Percentiles rank a stretch among this genome's conserved stretches.
Conservation (phyloP, 1,139 yeast genomes). For the Meyerozyma smithsonii region DNA sequence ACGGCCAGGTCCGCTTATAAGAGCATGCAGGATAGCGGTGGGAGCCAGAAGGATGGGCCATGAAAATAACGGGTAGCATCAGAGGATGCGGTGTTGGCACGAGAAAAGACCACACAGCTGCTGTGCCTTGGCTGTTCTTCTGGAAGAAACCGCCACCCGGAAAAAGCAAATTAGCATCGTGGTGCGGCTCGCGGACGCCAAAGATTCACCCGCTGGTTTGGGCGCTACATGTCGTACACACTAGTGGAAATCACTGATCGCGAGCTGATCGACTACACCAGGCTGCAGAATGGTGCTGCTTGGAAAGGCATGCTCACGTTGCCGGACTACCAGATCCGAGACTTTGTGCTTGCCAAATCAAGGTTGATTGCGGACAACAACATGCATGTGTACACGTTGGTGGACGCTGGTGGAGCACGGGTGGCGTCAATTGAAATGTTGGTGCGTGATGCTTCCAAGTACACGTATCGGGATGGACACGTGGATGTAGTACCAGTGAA, state of each 20-base stretch:
- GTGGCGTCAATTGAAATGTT: conserved; percentile 36
- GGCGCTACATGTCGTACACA: too few species aligned
- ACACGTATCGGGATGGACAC: conserved; percentile 13
- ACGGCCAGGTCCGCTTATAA: too few species aligned
- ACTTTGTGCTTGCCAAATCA: conserved; percentile 36
- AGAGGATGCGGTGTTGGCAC: too few species aligned
- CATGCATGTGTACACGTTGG: conserved; percentile 28
- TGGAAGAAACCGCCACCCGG: too few species aligned
- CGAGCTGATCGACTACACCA: conserved; percentile 44
- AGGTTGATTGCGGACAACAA: conserved; percentile 29
- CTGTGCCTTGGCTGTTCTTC: too few species aligned
- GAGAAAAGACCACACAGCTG: too few species aligned
- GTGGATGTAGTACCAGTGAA: conserved; percentile 14
- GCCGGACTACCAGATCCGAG: conserved; percentile 50
- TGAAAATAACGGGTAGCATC: too few species aligned
- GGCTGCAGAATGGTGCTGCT: conserved; percentile 39
- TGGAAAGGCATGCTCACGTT: conserved; percentile 51
- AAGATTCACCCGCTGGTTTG: too few species aligned
- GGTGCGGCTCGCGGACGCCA: too few species aligned
- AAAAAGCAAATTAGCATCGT: too few species aligned
- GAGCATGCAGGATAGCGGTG: too few species aligned
- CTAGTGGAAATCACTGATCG: conserved; percentile 20
- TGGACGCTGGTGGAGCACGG: conserved; percentile 16
- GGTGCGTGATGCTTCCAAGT: conserved; percentile 25
- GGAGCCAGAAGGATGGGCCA: too few species aligned